phyloP scores from a whole-genome alignment of 768 basidiomycete genomes.

The Collybia nuda region DNA sequence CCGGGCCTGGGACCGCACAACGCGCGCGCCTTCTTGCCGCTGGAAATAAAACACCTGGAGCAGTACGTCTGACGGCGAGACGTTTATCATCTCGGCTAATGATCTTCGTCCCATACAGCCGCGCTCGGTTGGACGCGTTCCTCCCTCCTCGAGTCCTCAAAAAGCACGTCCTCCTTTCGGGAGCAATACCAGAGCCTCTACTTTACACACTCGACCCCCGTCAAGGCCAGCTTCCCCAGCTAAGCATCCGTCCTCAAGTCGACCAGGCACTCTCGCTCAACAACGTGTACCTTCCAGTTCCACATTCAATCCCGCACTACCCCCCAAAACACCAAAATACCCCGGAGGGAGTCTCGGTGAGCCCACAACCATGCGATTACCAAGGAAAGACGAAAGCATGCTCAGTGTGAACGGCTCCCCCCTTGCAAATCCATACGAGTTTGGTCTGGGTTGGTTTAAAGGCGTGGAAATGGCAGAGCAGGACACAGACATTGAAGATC shows the following conservation, averaged over 20 bases:
- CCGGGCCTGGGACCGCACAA: constrained; percentile 54
- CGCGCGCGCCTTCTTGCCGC: constrained; percentile 39
- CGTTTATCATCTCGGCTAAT: not conserved
- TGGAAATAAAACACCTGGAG: constrained; percentile 41
- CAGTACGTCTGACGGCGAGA: constrained; percentile 24
- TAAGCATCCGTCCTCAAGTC: constrained; percentile 40
- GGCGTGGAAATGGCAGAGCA: constrained; percentile 35
- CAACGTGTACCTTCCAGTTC: constrained; percentile 56
- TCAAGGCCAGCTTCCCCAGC: constrained; percentile 52
- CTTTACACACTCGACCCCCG: constrained; percentile 28
- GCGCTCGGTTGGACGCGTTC: constrained; percentile 31
- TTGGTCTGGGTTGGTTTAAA: constrained; percentile 61
- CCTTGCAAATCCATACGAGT: constrained; percentile 73
- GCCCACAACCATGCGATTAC: constrained; percentile 54
- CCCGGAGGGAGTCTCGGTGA: constrained; percentile 33
- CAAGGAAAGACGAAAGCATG: constrained; percentile 75
- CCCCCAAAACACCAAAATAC: constrained; percentile 53
- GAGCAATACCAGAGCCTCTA: constrained; percentile 29
- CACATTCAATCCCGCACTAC: constrained; percentile 72
- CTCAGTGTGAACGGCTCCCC: constrained; percentile 84
- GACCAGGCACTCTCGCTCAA: constrained; percentile 20
- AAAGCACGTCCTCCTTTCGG: constrained; percentile 45
- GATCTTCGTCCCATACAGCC: constrained; percentile 19
- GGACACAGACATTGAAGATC: constrained; percentile 30
- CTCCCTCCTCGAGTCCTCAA: constrained; percentile 44